Evolutionary conservation across 2,329 filamentous ascomycete genomes (phyloP), one percentile per base, ranked within the genome.

Genomic region (Phyllachora maydis): DNA sequence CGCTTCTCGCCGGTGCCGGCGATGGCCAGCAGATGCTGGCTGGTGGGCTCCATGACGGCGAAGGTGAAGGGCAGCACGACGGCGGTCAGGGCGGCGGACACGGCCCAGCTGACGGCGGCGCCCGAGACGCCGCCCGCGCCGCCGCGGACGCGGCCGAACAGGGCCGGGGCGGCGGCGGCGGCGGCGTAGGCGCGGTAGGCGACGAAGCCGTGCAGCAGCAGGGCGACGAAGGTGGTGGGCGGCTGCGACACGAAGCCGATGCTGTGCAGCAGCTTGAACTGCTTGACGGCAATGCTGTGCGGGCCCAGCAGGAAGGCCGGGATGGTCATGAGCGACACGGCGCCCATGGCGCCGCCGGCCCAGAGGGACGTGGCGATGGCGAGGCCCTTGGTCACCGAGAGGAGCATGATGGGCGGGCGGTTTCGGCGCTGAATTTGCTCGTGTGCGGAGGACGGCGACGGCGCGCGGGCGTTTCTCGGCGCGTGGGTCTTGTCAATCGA

Each of bases 181-280:
- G 8, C n/a, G 14, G 21, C 13, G 21, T 18, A 18, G n/a, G 15
- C 13, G 16, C 18, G 21, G 22, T 27, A 27, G 14, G 25, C 25
- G 14, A 24, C 18, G 22, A 21, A 23, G 21, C 21, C 25, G 18
- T 27, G 25, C 16, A 27, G 25, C 12, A 27, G 21, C 18, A 22
- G 21, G 14, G 25, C 21, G 8, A 24, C 8, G 7, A 27, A 11
- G 21, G 16, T 23, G 6, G 25, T n/a, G 5, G 25, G 8, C 10
- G 25, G 13, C 21, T 27, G 25, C 8, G 22, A 21, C 10, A 18
- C 5, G 13, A 24, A 17, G 16, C 21, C 23, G 12, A 31, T 22
- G 22, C 26, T 14, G 21, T 29, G 16, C 22, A 32, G 26, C 18
- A 28, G 27, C 21, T 29, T 26, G 27, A 31, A 31, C 19, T 26